Percentiles rank a stretch among this genome's conserved stretches.
phyloP scores from a whole-genome alignment of 176 grass and related monocot species.

The Triticum monococcum region DNA sequence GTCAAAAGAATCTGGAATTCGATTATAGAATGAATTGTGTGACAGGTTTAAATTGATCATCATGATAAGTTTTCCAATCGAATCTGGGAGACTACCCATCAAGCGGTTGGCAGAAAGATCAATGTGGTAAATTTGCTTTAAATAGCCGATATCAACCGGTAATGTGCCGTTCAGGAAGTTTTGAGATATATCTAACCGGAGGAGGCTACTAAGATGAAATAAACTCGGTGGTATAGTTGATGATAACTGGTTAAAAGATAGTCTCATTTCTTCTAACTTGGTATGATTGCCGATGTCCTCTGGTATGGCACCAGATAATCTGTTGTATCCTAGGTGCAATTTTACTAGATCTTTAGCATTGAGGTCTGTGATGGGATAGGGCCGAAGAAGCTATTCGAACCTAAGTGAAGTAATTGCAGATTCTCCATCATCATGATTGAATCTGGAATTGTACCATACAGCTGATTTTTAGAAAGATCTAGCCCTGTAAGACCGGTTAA shows the following conservation, averaged over 20 bases:
- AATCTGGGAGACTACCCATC: not conserved
- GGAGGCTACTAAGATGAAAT: not conserved
- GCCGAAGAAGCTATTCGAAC: not conserved
- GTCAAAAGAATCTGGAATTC: not conserved
- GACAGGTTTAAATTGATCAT: not conserved
- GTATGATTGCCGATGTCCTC: not conserved
- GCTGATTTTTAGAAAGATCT: not conserved
- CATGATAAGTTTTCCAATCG: not conserved
- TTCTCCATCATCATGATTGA: not conserved
- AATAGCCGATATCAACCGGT: not conserved
- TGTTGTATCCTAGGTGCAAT: not conserved
- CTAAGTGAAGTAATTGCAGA: not conserved
- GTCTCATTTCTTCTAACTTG: not conserved
- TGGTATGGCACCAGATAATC: conserved; percentile 10
- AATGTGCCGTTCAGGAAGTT: not conserved
- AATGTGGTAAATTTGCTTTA: not conserved
- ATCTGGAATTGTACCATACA: not conserved
- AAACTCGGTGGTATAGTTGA: not conserved
- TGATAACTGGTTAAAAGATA: not conserved
- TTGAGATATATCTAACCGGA: not conserved
- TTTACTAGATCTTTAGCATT: not conserved
- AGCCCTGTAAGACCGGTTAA: not conserved
- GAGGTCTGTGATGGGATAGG: not conserved
- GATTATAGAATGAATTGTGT: not conserved
- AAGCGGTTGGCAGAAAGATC: not conserved